phyloP scores from a whole-genome alignment of 2,329 filamentous ascomycete species.

The Penicillium polonicum region DNA sequence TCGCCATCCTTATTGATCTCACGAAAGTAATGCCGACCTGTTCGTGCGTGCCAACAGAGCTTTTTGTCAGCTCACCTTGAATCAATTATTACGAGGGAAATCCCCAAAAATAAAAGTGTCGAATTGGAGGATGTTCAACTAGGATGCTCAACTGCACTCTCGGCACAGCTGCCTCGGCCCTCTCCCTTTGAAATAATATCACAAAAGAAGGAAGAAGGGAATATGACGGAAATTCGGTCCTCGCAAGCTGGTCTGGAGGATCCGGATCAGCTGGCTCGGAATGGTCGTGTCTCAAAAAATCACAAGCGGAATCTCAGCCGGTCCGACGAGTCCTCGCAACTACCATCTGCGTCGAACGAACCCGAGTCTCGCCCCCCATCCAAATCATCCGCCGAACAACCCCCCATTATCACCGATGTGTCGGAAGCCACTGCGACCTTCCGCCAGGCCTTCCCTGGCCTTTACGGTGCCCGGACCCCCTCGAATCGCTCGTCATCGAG shows the following conservation, averaged over 20 bases:
- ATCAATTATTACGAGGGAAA: constrained; percentile 6
- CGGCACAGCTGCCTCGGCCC: constrained; percentile 24
- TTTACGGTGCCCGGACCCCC: constrained; percentile 38
- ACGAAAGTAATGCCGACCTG: constrained; percentile 35
- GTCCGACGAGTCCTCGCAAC: constrained; percentile 24
- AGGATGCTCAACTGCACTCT: constrained; percentile 29
- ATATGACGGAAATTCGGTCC: constrained; percentile 34
- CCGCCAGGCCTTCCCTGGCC: constrained; percentile 34
- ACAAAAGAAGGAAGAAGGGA: constrained; percentile 19
- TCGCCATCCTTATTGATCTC: constrained; percentile 17
- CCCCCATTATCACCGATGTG: constrained; percentile 26
- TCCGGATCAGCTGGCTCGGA: constrained; percentile 24
- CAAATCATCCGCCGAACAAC: constrained; percentile 31
- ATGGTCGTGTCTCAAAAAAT: constrained; percentile 26
- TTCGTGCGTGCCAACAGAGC: constrained; percentile 28
- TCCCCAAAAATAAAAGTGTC: constrained; percentile 9
- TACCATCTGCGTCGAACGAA: constrained; percentile 19
- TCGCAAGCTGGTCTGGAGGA: constrained; percentile 35
- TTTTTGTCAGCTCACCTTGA: constrained; percentile 28
- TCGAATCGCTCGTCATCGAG: constrained; percentile 45
- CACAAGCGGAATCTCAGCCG: constrained; percentile 21
- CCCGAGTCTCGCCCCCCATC: constrained; percentile 22
- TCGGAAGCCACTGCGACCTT: constrained; percentile 33
- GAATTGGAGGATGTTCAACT: constrained; percentile 31
- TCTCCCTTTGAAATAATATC: constrained; percentile 5